Evolutionary conservation across 2,329 filamentous ascomycete genomes (phyloP).

Genomic region (Sclerotinia sclerotiorum): DNA sequence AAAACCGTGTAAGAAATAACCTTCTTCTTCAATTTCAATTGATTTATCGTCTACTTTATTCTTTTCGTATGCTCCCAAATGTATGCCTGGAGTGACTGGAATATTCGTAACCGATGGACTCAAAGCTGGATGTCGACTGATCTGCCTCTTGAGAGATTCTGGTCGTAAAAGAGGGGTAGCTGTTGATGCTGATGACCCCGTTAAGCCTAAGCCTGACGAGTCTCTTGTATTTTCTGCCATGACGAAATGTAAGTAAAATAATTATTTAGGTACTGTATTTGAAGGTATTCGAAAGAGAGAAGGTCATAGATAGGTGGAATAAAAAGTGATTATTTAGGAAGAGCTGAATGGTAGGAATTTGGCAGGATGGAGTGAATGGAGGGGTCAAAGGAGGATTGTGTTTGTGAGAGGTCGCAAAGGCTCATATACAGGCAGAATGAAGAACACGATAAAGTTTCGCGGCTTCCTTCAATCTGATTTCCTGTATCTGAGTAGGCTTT

Average conservation of each 20-base stretch:
- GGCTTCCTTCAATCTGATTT: background rate
- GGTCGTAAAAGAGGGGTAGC: background rate
- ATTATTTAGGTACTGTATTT: background rate
- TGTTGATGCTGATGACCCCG: background rate
- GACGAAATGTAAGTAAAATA: constrained; percentile 13
- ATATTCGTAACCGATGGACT: constrained; percentile 34
- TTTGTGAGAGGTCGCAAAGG: background rate
- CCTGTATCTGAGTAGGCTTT: background rate
- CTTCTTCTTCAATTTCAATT: constrained; percentile 16
- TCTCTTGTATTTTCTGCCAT: constrained; percentile 21
- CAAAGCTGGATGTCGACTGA: constrained; percentile 37
- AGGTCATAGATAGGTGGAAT: background rate
- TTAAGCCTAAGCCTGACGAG: constrained; percentile 17
- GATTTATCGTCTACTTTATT: constrained; percentile 22
- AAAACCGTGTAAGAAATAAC: constrained; percentile 35
- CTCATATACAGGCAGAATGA: background rate
- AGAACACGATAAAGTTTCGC: background rate
- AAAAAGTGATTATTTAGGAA: background rate
- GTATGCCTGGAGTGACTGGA: constrained; percentile 39
- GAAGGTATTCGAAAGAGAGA: background rate
- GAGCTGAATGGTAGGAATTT: background rate
- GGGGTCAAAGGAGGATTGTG: constrained; percentile 1
- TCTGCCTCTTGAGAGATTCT: constrained; percentile 25
- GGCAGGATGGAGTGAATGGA: background rate
- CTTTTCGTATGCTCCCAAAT: constrained; percentile 31